phyloP scores from a whole-genome alignment of 73 alveolate species.

The Tetrahymena elliotti region DNA sequence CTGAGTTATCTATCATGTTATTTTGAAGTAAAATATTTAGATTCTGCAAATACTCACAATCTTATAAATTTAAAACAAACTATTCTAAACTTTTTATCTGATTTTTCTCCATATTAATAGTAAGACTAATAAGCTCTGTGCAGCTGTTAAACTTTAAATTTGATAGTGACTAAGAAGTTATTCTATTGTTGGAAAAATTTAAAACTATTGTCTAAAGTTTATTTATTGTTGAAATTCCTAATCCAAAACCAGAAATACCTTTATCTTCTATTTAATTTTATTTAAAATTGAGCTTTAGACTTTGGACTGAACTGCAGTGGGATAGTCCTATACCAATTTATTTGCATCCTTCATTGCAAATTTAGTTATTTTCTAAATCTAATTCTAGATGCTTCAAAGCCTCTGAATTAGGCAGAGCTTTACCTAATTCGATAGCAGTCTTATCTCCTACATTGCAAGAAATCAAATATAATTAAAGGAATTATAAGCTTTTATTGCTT shows the following conservation, averaged over 20 bases:
- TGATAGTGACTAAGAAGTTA: neutral
- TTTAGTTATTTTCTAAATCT: neutral
- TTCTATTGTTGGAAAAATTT: neutral
- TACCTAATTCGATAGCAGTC: neutral
- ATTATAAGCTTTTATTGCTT: neutral
- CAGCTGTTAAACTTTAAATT: neutral
- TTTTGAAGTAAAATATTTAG: neutral
- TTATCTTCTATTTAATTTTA: neutral
- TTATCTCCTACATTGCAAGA: neutral
- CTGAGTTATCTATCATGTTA: neutral
- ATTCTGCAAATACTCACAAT: neutral
- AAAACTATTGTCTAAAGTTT: neutral
- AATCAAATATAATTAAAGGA: neutral
- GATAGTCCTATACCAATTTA: neutral
- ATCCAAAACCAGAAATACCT: neutral
- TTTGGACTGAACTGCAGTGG: neutral
- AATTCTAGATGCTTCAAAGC: neutral
- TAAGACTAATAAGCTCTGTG: neutral
- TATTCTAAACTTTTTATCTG: neutral
- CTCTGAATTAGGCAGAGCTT: neutral
- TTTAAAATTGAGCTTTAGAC: neutral
- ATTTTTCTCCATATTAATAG: neutral
- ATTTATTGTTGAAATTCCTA: neutral
- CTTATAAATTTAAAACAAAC: no score
- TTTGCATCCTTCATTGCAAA: neutral